phyloP scores from a whole-genome alignment of 345 rosid genomes.

The Salix suchowensis region DNA sequence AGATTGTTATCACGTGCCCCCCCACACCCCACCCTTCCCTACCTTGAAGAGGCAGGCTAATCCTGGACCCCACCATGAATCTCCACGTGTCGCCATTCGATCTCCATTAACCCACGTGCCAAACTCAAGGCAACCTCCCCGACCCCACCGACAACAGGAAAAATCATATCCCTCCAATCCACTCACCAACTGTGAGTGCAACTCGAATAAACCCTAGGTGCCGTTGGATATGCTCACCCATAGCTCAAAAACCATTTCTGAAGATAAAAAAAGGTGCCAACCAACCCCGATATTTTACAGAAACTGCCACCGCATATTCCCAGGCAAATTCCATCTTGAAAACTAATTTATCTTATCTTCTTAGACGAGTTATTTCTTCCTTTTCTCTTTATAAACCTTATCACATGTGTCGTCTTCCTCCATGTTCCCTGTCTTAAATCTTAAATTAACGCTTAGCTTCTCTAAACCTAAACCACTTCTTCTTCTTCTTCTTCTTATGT shows the following conservation, averaged over 20 bases:
- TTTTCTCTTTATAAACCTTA: not conserved
- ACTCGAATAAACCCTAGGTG: constrained; percentile 28
- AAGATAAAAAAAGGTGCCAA: not conserved
- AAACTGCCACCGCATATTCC: constrained; percentile 35
- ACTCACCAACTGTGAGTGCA: not conserved
- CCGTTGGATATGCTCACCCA: constrained; percentile 40
- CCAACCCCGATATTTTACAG: not conserved
- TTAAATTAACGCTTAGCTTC: not conserved
- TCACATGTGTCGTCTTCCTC: not conserved
- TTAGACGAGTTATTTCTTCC: too few relatives aligned
- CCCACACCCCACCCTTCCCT: not conserved
- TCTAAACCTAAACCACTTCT: not conserved
- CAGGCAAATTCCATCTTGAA: constrained; percentile 11
- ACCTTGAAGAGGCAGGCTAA: not conserved
- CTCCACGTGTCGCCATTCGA: too few relatives aligned
- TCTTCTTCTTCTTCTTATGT: not conserved
- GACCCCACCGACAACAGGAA: not conserved
- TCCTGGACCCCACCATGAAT: not conserved
- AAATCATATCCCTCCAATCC: constrained; percentile 20
- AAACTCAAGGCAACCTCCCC: not conserved
- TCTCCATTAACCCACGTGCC: not conserved
- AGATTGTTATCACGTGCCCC: not conserved
- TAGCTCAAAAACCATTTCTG: not conserved
- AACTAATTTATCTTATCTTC: not conserved
- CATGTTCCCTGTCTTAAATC: not conserved